These are phyloP conservation scores for Skeletonema grethae DNA, from an alignment of 108 stramenopile genomes.

Conservation along the genomic window DNA sequence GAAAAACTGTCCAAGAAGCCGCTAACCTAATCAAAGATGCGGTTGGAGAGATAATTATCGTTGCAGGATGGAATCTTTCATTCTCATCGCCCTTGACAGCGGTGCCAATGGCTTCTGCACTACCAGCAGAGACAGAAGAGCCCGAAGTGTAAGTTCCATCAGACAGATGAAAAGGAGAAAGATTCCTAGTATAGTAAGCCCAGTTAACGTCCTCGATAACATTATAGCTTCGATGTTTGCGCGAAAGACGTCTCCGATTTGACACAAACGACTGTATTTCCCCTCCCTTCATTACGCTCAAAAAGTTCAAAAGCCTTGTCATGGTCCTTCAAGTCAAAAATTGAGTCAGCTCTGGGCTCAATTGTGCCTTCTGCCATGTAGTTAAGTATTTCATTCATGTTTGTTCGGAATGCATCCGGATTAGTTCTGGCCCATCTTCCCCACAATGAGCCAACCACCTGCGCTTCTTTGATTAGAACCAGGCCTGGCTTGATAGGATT, in stretches of 20 bases:
- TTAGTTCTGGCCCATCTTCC: constrained; percentile 60
- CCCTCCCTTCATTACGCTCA: constrained; percentile 61
- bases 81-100: not conserved
- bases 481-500: constrained; percentile 63
- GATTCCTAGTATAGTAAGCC: not conserved
- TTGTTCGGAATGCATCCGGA: constrained; percentile 50
- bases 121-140: not conserved
- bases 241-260: constrained; percentile 18
- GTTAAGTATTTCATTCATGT: constrained; percentile 60
- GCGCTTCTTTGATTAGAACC: constrained; percentile 49
- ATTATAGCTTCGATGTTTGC: constrained; percentile 3
- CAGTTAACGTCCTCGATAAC: not conserved
- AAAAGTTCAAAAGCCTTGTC: constrained; percentile 70
- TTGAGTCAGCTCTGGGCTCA: constrained; percentile 58
- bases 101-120: not conserved
- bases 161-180: not conserved
- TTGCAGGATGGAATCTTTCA: not conserved
- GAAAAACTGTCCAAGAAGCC: not conserved
- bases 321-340: constrained; percentile 54
- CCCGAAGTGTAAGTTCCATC: not conserved
- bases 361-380: constrained; percentile 62
- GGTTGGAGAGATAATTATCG: not conserved
- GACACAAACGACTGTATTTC: constrained; percentile 52
- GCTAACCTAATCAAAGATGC: not conserved
- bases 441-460: constrained; percentile 71